Percentiles rank a stretch among this genome's conserved stretches.
Evolutionary conservation across 2,329 filamentous ascomycete genomes (phyloP).

Genomic region (Trichoderma semiorbis): DNA sequence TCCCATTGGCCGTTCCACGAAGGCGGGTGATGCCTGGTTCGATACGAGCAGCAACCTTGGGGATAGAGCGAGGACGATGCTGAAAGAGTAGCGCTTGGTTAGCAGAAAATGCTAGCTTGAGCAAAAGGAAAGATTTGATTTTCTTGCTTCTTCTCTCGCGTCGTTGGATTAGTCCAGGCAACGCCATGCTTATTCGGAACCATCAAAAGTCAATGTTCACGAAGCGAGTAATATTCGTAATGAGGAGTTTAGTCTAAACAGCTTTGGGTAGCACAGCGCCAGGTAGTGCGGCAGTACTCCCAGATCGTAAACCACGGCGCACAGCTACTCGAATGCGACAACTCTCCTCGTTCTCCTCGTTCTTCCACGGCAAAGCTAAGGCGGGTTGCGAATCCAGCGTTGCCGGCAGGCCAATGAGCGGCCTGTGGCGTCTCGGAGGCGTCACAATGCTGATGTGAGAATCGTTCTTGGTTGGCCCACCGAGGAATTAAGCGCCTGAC

Average conservation of each 20-base stretch:
- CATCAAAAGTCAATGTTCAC: not conserved
- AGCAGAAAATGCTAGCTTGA: not conserved
- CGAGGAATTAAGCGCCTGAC: conserved; percentile 16
- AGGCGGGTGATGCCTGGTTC: not conserved
- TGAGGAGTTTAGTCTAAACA: not conserved
- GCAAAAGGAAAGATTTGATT: not conserved
- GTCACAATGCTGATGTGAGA: conserved; percentile 16
- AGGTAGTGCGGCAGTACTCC: not conserved
- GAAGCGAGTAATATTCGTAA: not conserved
- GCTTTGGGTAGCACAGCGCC: not conserved
- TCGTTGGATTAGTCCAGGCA: not conserved
- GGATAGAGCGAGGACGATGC: not conserved
- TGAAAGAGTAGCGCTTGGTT: not conserved
- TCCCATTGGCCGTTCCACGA: not conserved
- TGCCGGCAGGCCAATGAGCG: conserved; percentile 10
- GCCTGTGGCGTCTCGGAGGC: conserved; percentile 5
- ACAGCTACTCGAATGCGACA: not conserved
- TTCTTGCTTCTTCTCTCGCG: not conserved
- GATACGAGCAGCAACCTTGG: not conserved
- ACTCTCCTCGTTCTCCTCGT: not conserved
- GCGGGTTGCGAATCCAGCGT: not conserved
- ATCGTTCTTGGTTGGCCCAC: conserved; percentile 12
- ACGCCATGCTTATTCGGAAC: conserved; percentile 3
- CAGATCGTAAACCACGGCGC: not conserved
- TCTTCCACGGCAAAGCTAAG: not conserved